Evolutionary conservation across 352 stramenopile genomes (phyloP).

Genomic region (Aphanomyces stellatus): DNA sequence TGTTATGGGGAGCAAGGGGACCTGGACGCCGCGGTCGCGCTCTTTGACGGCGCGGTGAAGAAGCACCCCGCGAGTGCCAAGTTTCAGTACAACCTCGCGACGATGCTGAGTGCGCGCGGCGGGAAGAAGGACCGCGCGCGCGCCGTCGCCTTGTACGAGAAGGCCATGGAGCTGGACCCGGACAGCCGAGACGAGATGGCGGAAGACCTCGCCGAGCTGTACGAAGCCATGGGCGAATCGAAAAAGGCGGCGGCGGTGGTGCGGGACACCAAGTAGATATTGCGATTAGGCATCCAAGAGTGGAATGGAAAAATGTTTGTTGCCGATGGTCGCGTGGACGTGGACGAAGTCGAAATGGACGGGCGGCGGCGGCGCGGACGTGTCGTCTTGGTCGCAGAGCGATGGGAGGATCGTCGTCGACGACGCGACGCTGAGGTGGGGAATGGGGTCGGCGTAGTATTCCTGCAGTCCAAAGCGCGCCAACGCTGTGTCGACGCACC

Average conservation of each 20-base stretch:
- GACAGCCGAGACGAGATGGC: constrained; percentile 38
- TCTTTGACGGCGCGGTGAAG: constrained; percentile 35
- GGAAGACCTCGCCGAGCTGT: constrained; percentile 36
- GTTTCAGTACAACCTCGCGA: constrained; percentile 60
- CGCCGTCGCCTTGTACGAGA: constrained; percentile 32
- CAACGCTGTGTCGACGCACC: not conserved
- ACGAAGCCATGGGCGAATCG: constrained; percentile 22
- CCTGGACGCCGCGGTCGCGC: constrained; percentile 33
- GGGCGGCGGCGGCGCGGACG: constrained; percentile 22
- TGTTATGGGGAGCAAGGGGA: constrained; percentile 45
- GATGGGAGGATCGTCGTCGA: constrained; percentile 31
- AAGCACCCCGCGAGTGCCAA: constrained; percentile 39
- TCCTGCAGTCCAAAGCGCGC: not conserved
- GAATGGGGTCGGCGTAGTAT: constrained; percentile 38
- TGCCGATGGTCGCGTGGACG: constrained; percentile 66
- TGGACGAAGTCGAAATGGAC: constrained; percentile 19
- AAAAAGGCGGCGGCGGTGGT: constrained; percentile 11
- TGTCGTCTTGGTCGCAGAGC: constrained; percentile 18
- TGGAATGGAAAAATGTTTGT: constrained; percentile 55
- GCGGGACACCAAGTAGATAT: too few relatives aligned
- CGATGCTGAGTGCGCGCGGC: constrained; percentile 41
- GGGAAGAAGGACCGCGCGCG: constrained; percentile 23
- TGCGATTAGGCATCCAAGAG: not conserved
- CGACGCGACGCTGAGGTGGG: constrained; percentile 62
- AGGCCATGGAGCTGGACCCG: constrained; percentile 32